Evolutionary conservation across 306 rosid genomes (phyloP).

Genomic region (Leucaena leucocephala): DNA sequence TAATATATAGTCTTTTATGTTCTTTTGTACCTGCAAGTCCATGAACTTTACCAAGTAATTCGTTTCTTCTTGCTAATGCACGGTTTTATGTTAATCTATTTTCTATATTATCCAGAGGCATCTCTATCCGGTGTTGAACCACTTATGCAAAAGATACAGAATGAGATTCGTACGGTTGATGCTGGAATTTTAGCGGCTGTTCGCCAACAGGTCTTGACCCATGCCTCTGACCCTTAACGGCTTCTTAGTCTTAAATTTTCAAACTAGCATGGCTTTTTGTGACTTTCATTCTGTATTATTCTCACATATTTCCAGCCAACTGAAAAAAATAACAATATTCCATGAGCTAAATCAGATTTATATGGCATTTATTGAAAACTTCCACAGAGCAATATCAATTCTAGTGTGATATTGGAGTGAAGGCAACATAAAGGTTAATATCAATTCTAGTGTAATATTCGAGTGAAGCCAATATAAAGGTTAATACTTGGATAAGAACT

Average conservation of each 20-base stretch:
- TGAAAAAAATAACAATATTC: not conserved
- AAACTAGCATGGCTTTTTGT: not conserved
- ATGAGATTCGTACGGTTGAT: slow-evolving; percentile 92
- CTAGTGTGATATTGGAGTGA: not conserved
- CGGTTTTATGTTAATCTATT: slow-evolving; percentile 3
- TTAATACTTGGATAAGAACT: not conserved
- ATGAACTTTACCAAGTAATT: not conserved
- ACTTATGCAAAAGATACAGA: slow-evolving; percentile 93
- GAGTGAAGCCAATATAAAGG: not conserved
- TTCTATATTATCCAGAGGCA: slow-evolving; percentile 57
- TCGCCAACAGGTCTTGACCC: slow-evolving; percentile 78
- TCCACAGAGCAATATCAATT: not conserved
- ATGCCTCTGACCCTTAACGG: not conserved
- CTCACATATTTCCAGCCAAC: not conserved
- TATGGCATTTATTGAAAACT: slow-evolving; percentile 4
- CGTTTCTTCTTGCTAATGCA: slow-evolving; percentile 11
- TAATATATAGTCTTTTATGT: not conserved
- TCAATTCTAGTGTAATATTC: not conserved
- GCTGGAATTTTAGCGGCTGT: slow-evolving; percentile 90
- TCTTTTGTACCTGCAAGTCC: not conserved
- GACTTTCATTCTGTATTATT: slow-evolving; percentile 8
- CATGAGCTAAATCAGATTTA: not conserved
- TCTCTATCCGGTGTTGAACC: slow-evolving; percentile 95
- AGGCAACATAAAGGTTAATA: not conserved
- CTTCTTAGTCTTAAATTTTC: not conserved